phyloP scores from a whole-genome alignment of 2,329 filamentous ascomycete genomes.

The Leptographium wingfieldii region DNA sequence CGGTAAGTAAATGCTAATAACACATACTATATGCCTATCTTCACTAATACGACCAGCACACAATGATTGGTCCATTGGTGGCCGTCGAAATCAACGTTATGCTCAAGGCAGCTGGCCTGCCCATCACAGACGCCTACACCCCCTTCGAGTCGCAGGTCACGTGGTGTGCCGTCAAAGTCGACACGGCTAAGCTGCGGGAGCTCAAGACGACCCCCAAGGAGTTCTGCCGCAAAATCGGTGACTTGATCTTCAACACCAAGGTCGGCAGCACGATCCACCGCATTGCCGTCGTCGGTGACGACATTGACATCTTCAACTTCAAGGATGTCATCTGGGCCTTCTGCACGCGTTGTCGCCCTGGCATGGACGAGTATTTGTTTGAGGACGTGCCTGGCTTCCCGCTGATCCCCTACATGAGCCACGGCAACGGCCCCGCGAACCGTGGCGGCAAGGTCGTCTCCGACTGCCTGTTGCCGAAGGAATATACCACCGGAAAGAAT shows the following conservation, averaged over 20 bases:
- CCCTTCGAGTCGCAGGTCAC: conserved; percentile 34
- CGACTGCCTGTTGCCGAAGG: conserved; percentile 27
- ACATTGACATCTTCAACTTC: conserved; percentile 33
- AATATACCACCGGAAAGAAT: conserved; percentile 25
- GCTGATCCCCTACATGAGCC: conserved; percentile 33
- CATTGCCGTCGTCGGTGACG: conserved; percentile 32
- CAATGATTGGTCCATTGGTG: conserved; percentile 21
- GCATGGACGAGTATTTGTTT: conserved; percentile 29
- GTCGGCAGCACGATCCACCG: conserved; percentile 29
- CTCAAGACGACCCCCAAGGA: conserved; percentile 34
- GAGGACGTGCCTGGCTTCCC: conserved; percentile 31
- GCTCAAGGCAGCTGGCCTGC: conserved; percentile 24
- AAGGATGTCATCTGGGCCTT: conserved; percentile 38
- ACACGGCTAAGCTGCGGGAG: conserved; percentile 40
- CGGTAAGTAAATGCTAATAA: conserved; percentile 11
- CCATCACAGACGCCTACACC: conserved; percentile 29
- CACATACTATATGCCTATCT: not conserved
- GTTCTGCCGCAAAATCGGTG: conserved; percentile 27
- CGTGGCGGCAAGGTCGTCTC: conserved; percentile 33
- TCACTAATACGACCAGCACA: conserved; percentile 14
- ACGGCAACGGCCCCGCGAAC: conserved; percentile 21
- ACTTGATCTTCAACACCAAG: conserved; percentile 30
- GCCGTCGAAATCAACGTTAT: conserved; percentile 27
- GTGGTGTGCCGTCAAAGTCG: conserved; percentile 41
- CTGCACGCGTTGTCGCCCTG: conserved; percentile 31